Base-by-base conservation (phyloP, 768 basidiomycete genomes). In the Boletus rubescentipes region DNA sequence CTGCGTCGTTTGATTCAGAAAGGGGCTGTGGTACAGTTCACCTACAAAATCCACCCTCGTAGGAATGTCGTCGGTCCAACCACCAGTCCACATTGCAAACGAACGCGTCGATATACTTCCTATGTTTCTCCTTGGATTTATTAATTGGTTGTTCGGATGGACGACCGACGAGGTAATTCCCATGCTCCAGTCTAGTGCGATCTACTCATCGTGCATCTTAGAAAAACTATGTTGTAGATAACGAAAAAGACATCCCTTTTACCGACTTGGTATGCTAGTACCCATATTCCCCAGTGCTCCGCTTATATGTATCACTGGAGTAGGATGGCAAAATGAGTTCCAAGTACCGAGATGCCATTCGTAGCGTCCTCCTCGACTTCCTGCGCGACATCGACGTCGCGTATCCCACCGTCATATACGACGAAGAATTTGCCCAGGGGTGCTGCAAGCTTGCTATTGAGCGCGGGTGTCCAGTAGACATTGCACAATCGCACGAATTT, bases 121-220 rank as follows among this genome's bases (percentile, higher is more conserved):
- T 26, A 46, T 52, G 51, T 46, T 32, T 18, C 20, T 52, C 20
- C 14, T 39, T 8, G 11, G 12, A 6, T 38, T 46, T 12, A 18
- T 38, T 31, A 11, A 46, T 21, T 52, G 51, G 51, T 37, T 46
- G 16, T 52, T 52, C 37, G 44, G 21, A n/a, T 39, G 44, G 37
- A 26, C 43, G 8, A 38, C 32, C 2, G 12, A 38, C 10, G 15
- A 52, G 44, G 51, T 52, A 39, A 16, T 14, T 32, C 16, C 5
- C 14, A 26, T 38, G 3, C 1, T 4, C n/a, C 9, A n/a, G 18
- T 21, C 32, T 12, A 12, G 16, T 31, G 30, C n/a, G 29, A 30
- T 31, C 6, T 18, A 20, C 44, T 52, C 29, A 38, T 44, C 9
- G 10, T 26, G n/a, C n/a, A 6, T 20, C 11, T 11, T 18, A 38